These are phyloP conservation scores for Rehmannia glutinosa DNA, from an alignment of 257 asterid genomes.

Conservation along the genomic window DNA sequence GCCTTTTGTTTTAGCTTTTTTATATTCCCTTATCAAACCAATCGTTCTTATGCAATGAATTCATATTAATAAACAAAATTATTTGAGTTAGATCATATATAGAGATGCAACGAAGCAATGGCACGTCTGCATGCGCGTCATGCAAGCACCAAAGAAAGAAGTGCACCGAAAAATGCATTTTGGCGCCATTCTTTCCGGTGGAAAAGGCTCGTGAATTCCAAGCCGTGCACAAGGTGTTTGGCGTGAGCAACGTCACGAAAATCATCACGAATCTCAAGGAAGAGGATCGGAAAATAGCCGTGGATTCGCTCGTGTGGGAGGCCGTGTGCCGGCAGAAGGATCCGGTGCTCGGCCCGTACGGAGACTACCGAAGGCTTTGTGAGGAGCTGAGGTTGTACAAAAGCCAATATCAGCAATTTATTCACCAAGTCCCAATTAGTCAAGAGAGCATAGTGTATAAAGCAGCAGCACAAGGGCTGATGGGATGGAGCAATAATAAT, in stretches of 20 bases:
- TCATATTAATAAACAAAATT: not conserved
- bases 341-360: slow-evolving; percentile 57
- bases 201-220: slow-evolving; percentile 53
- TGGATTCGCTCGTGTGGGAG: slow-evolving; percentile 82
- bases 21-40: slow-evolving; percentile 6
- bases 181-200: slow-evolving; percentile 71
- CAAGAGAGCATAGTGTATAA: slow-evolving; percentile 34
- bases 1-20: not conserved
- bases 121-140: slow-evolving; percentile 73
- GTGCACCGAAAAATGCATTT: slow-evolving; percentile 64
- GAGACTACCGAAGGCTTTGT: slow-evolving; percentile 48
- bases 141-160: slow-evolving; percentile 96
- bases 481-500: slow-evolving; percentile 42
- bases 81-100: not conserved
- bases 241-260: slow-evolving; percentile 71
- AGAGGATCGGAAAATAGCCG: slow-evolving; percentile 49
- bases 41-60: not conserved
- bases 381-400: slow-evolving; percentile 64
- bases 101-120: slow-evolving; percentile 34
- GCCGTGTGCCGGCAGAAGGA: slow-evolving; percentile 65
- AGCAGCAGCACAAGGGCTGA: slow-evolving; percentile 29
- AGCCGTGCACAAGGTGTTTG: slow-evolving; percentile 79
- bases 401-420: slow-evolving; percentile 35
- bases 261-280: slow-evolving; percentile 40
- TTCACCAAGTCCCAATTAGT: slow-evolving; percentile 15